Conservation (phyloP, 2,329 filamentous ascomycete genomes). For the Nothophoma quercina region DNA sequence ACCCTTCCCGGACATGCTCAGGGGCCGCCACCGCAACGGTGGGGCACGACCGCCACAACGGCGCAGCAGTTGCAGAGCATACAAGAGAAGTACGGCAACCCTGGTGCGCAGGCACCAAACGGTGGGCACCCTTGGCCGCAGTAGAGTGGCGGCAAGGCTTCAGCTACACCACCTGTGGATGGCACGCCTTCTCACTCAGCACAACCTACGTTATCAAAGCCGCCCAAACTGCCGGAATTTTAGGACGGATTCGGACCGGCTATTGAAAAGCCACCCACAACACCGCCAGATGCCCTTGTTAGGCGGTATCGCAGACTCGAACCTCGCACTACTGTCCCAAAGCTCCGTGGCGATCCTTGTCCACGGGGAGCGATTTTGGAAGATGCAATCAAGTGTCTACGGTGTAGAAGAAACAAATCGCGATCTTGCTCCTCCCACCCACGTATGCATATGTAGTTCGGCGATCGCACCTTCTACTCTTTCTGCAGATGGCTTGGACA, state of each 20-base stretch:
- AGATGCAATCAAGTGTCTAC: too few species aligned
- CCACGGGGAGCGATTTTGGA: too few species aligned
- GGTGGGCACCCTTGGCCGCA: conserved; percentile 14
- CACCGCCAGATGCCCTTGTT: too few species aligned
- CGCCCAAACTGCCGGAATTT: background rate
- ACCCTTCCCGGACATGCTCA: conserved; percentile 13
- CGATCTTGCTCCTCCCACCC: too few species aligned
- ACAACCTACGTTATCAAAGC: background rate
- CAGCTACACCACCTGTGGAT: background rate
- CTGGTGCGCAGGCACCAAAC: conserved; percentile 6
- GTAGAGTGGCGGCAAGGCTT: background rate
- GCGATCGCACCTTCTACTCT: background rate
- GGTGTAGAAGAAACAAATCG: too few species aligned
- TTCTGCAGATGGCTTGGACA: background rate
- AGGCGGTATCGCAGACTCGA: too few species aligned
- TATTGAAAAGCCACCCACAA: too few species aligned
- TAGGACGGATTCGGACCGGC: too few species aligned
- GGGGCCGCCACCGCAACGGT: conserved; percentile 27
- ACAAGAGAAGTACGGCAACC: conserved; percentile 41
- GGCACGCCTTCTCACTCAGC: background rate
- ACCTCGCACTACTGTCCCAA: too few species aligned
- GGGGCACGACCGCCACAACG: conserved; percentile 35
- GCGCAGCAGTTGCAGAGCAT: conserved; percentile 43
- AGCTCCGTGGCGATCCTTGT: too few species aligned
- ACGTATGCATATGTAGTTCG: background rate